Evolutionary conservation across 139 green algal genomes (phyloP).

Genomic region (Micractinium conductrix): DNA sequence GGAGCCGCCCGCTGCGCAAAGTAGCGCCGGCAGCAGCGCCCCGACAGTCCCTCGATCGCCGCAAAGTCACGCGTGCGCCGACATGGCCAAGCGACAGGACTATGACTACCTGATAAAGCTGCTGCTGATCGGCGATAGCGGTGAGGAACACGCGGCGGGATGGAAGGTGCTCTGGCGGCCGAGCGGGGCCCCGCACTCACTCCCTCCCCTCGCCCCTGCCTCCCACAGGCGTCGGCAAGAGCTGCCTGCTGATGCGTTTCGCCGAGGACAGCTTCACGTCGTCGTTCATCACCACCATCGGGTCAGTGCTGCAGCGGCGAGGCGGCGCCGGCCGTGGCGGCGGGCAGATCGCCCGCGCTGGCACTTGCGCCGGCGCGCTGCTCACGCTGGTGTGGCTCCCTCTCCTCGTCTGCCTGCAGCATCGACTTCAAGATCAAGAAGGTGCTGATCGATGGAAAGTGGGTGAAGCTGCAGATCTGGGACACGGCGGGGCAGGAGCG

Average conservation of each 20-base stretch:
- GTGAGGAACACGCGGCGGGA: conserved; percentile 51
- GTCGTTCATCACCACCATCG: conserved; percentile 98
- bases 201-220: background rate
- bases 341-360: background rate
- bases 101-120: conserved; percentile 97
- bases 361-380: too few relatives aligned
- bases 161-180: too few relatives aligned
- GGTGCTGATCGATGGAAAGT: conserved; percentile 91
- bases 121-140: conserved; percentile 95
- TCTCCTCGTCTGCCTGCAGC: conserved; percentile 50
- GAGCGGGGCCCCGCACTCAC: background rate
- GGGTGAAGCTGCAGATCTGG: conserved; percentile 99
- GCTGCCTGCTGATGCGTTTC: conserved; percentile 95
- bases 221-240: conserved; percentile 94
- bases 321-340: background rate
- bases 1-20: too few relatives aligned
- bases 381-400: too few relatives aligned
- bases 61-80: too few relatives aligned
- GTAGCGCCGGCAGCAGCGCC: too few relatives aligned
- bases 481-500: conserved; percentile 98
- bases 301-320: too few relatives aligned
- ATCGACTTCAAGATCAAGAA: conserved; percentile 99
- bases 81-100: conserved; percentile 60
- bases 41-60: too few relatives aligned
- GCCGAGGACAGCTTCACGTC: conserved; percentile 96